Percentiles rank a stretch among this genome's conserved stretches.
Conservation (phyloP, 2,329 filamentous ascomycete genomes). For the Venturia pyrina region DNA sequence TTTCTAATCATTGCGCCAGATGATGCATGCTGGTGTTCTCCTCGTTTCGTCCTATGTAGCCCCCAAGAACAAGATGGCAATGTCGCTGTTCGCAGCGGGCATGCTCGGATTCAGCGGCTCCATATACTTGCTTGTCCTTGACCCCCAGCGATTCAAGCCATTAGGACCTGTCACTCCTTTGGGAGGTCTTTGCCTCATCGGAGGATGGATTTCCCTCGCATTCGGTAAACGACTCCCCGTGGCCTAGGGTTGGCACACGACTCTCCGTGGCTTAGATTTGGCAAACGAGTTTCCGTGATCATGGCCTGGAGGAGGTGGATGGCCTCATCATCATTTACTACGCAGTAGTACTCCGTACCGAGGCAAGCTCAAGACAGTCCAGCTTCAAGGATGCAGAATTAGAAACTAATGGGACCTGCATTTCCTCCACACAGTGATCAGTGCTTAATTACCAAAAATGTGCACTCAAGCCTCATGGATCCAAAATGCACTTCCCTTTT, state of each 20-base stretch:
- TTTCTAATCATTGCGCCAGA: constrained; percentile 28
- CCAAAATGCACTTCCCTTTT: neutral
- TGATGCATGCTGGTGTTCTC: constrained; percentile 52
- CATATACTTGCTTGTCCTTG: constrained; percentile 54
- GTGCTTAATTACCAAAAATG: neutral
- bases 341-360: no score
- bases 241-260: neutral
- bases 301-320: no score
- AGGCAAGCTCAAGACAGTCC: no score
- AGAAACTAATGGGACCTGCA: neutral
- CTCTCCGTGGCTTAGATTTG: no score
- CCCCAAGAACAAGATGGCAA: constrained; percentile 47
- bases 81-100: constrained; percentile 35
- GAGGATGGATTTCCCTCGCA: constrained; percentile 48
- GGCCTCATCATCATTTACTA: no score
- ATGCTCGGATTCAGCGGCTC: constrained; percentile 59
- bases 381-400: no score
- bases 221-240: constrained; percentile 23
- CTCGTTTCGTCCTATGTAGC: constrained; percentile 44
- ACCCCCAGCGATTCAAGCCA: constrained; percentile 48
- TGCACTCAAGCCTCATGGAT: neutral
- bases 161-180: constrained; percentile 57
- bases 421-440: neutral
- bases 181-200: constrained; percentile 54
- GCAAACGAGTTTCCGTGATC: no score